Base-by-base conservation (phyloP, 331 rosid species). In the Phaseolus coccineus region DNA sequence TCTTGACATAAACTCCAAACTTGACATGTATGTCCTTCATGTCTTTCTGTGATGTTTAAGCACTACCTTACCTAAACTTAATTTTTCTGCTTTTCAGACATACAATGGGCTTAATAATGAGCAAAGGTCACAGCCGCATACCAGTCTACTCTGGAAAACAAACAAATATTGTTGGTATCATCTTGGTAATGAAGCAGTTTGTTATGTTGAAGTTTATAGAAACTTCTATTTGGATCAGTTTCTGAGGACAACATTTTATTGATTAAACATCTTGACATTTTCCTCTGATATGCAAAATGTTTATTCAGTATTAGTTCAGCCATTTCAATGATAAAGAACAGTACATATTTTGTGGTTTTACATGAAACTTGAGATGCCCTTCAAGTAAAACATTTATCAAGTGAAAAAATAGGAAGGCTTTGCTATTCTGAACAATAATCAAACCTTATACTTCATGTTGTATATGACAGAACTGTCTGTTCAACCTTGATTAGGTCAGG, bases 51-150 rank as follows among this genome's bases (percentile, higher is more conserved):
- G 10, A 31, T 28, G 22, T 27, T 12, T 74, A 28, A 37, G 7
- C 14, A 8, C 42, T 33, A 3, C 35, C 56, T 85, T 37, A 24
- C 7, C 6, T 4, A 5, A 81, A 35, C 52, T 64, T 57, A 42
- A 19, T 56, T 58, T 22, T 75, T 53, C 15, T 58, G 30, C 4
- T 63, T 15, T 30, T 8, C 73, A 89, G 91, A 88, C 66, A 78
- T 58, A 90, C 88, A 46, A 84, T 87, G 90, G 86, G 87, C 56
- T 28, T 87, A 76, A 84, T 87, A 61, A 82, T 86, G 87, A 86
- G 86, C 77, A 86, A 82, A 66, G 94, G 94, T 50, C 88, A 88
- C 37, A 88, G 90, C 71, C 79, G 90, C 5, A 79, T 88, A 39
- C 94, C 94, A 9, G 63, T 88, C 12, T 84, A 80, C 71, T 86